Percentiles rank a stretch among this genome's conserved stretches.
phyloP scores from a whole-genome alignment of 2,329 filamentous ascomycete genomes.

The Colletotrichum sp. region DNA sequence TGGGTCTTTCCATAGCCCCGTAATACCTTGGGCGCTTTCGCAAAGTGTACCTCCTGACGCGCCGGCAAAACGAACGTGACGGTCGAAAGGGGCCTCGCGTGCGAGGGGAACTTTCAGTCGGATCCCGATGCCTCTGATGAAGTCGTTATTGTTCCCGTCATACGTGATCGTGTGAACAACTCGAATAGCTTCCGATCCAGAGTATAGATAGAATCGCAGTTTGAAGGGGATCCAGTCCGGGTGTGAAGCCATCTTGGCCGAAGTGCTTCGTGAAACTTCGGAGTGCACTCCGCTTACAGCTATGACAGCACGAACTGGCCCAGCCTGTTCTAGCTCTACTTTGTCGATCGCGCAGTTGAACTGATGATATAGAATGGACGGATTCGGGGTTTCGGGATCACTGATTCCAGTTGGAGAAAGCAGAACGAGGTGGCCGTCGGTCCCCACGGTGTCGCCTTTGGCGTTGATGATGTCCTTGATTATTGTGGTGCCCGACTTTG shows the following conservation, averaged over 20 bases:
- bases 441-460: slow-evolving; percentile 45
- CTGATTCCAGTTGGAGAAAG: slow-evolving; percentile 53
- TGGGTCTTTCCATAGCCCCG: slow-evolving; percentile 61
- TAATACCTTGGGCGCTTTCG: slow-evolving; percentile 66
- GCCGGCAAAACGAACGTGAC: slow-evolving; percentile 62
- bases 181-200: slow-evolving; percentile 57
- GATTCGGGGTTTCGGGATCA: slow-evolving; percentile 39
- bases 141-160: slow-evolving; percentile 54
- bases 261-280: slow-evolving; percentile 19
- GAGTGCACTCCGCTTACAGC: slow-evolving; percentile 45
- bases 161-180: slow-evolving; percentile 62
- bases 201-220: slow-evolving; percentile 65
- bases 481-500: slow-evolving; percentile 44
- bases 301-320: slow-evolving; percentile 51
- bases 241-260: slow-evolving; percentile 31
- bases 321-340: slow-evolving; percentile 55
- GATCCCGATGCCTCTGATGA: slow-evolving; percentile 59
- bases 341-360: slow-evolving; percentile 55
- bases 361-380: slow-evolving; percentile 38
- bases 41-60: slow-evolving; percentile 58
- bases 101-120: slow-evolving; percentile 59
- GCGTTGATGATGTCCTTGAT: slow-evolving; percentile 43
- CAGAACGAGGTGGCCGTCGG: slow-evolving; percentile 57
- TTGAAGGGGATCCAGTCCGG: slow-evolving; percentile 59
- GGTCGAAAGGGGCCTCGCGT: slow-evolving; percentile 58